Base-by-base conservation (phyloP, 2,329 filamentous ascomycete species). In the Lanzia echinophila region DNA sequence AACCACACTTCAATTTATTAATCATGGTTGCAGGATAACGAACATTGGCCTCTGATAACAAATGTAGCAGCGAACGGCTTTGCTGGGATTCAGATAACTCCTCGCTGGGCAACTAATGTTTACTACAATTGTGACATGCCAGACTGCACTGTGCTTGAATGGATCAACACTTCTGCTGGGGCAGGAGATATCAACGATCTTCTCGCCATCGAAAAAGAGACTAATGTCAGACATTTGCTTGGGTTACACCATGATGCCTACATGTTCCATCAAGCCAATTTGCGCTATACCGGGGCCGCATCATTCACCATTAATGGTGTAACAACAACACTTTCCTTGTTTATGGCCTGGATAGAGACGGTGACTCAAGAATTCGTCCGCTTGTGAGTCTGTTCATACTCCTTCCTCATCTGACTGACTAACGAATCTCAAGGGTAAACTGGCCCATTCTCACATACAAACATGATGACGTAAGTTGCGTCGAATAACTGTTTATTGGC, bases 71-170 rank as follows among this genome's bases (percentile, higher is more conserved):
- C 58, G 10, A 79, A 84, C 60, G 81, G 80, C 0, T 79, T 75
- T 57, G 75, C 69, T 31, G 81, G 81, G 0, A 71, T 83, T 39
- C 73, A 74, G 54, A 72, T 84, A 44, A 77, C 81, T 59, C 79
- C 79, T 5, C 78, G 81, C 45, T 84, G 76, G 75, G 77, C 81
- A 1, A 81, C 79, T 2, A 75, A 78, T 42, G 83, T 84, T 54
- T 84, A 83, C 71, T 84, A 81, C 72, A 83, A 84, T 68, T 84
- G 81, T 65, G 78, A 82, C 64, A 73, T 73, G 12, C 71, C 77
- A 3, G 70, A 67, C 20, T 84, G 81, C 64, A 83, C 80, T 0
- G 62, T 75, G 20, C 68, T 75, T 46, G 81, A 84, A 65, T 84
- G 81, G 81, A 81, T 79, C 54, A 71, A 78, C 52, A 83, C 79